phyloP scores from a whole-genome alignment of 441 rosid species.

The Croton laevigatus region DNA sequence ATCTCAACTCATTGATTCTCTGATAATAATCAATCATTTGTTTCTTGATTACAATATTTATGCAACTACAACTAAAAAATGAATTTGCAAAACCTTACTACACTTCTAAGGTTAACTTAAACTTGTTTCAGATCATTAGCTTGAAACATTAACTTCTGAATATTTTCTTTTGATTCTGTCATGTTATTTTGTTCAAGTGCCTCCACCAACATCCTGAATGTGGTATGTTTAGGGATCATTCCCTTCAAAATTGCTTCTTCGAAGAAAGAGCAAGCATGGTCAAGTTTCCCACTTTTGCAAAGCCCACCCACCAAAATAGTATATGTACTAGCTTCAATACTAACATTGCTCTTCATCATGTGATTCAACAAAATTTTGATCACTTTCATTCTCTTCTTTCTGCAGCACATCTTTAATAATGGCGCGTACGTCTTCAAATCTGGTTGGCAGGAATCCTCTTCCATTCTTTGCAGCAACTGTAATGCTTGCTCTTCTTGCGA shows the following conservation, averaged over 20 bases:
- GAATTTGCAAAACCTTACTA: no score
- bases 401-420: conserved; percentile 67
- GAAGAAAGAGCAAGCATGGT: conserved; percentile 63
- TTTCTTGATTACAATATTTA: no score
- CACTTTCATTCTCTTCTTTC: conserved; percentile 63
- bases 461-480: conserved; percentile 62
- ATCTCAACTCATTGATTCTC: no score
- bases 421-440: conserved; percentile 57
- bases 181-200: conserved; percentile 51
- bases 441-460: conserved; percentile 56
- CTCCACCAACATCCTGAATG: conserved; percentile 42
- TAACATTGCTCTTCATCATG: conserved; percentile 63
- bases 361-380: conserved; percentile 51
- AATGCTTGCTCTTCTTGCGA: conserved; percentile 56
- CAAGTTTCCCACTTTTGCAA: conserved; percentile 52
- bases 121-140: conserved; percentile 7
- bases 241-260: conserved; percentile 59
- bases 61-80: no score
- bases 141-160: conserved; percentile 39
- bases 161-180: conserved; percentile 43
- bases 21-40: no score
- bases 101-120: background rate
- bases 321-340: conserved; percentile 57
- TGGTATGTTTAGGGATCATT: conserved; percentile 50
- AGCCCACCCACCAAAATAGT: conserved; percentile 50